Evolutionary conservation across 129 eudicot species (phyloP), one percentile per base, ranked within the genome.

Genomic region (Oenanthe sinensis): DNA sequence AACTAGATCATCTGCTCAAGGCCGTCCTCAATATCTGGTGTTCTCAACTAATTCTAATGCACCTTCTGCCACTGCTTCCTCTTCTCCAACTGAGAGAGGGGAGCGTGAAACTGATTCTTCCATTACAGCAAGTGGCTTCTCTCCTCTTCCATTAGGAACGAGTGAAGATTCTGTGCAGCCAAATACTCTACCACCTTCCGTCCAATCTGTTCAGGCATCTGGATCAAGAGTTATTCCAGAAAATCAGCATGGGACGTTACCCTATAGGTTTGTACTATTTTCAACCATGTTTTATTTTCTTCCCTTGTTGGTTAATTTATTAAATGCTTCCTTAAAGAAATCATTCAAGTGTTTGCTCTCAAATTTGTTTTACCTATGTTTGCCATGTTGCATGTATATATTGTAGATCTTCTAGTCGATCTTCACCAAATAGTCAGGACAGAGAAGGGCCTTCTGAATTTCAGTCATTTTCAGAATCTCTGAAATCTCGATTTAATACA

Each of bases 401-500:
- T 77, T 72, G 80, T 75, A 90, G 91, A 83, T 85, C 89, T 46
- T 88, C 89, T 79, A 79, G 71, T 84, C 94, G 87, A 44, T 85
- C 90, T 49, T 87, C 90, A 30, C 89, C 94, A 8, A 82, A 76
- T 82, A 88, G 77, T 82, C 91, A 89, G 73, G 98, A 91, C 79
- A 84, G 90, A 84, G 96, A 91, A 47, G 93, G 98, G 40, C 88
- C 98, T 73, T 93, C 98, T 26, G 97, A 93, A 75, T 74, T 87
- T 37, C 93, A 87, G 75, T 87, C 98, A 30, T 88, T 93, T 82
- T 89, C 98, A 16, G 98, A 93, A 62, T 82, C 91, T 77, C 78
- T 91, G 37, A 93, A 91, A 83, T 85, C 98, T 81, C 90, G 91
- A 71, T 78, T 93, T 68, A 91, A 85, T 75, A 84, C 97, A 79